Evolutionary conservation across 2,329 filamentous ascomycete genomes (phyloP), one percentile per base, ranked within the genome.

Genomic region (Colletotrichum viniferum): DNA sequence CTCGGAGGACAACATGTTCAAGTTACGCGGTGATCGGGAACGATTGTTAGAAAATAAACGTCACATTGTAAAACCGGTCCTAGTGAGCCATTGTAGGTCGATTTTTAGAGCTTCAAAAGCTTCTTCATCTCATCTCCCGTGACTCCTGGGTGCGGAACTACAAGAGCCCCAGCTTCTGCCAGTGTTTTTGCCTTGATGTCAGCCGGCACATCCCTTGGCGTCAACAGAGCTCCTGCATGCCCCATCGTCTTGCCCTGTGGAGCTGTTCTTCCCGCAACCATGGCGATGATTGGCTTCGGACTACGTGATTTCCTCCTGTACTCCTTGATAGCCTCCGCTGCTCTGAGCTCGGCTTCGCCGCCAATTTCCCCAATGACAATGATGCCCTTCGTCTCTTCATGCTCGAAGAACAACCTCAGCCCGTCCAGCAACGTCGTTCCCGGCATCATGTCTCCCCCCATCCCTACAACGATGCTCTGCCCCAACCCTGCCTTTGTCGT

Each of bases 371-470:
- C 94, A 26, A 95, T 91, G 16, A 95, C 83, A 16, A 95, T 91
- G 32, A 95, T 94, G 4, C 92, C 93, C 77, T 94, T 88, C 0
- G 94, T 95, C 73, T 94, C 91, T 7, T 89, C 85, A 78, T 95
- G 92, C 14, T 90, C 83, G 78, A 94, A 92, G 76, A 95, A 93
- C 3, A 94, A 87, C 62, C 87, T 89, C 36, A 95, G 83, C 0
- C 91, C 93, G 81, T 96, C 94, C 0, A 93, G 90, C 75, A 96
- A 91, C 28, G 93, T 93, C 1, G 94, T 93, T n/a, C 85, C 93
- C 3, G 94, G 92, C 71, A 95, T 85, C 43, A 94, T 88, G 80
- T 96, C 94, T 4, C 94, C 94, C 4, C 94, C 94, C 87, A 96
- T 93, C 18, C 93, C 94, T 60, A 96, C 92, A 56, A 94, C 94